These are phyloP conservation scores for Nicotiana otophora DNA, from an alignment of 257 asterid species.

Conservation along the genomic window DNA sequence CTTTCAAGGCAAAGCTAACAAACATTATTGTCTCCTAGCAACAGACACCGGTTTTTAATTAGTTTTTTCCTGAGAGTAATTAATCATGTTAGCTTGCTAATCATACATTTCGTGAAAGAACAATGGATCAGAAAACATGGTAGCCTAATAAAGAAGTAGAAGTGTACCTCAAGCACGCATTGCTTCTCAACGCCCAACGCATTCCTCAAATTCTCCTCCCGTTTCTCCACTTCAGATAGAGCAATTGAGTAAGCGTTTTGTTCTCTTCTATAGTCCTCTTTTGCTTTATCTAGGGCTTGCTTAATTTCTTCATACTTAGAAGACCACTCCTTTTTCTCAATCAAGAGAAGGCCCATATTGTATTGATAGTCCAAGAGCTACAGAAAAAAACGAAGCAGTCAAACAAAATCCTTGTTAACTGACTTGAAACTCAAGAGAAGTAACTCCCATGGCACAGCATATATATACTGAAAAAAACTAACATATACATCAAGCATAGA, in stretches of 20 bases:
- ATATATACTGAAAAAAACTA: neutral
- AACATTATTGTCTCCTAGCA: too few species aligned
- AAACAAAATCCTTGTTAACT: neutral
- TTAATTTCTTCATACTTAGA: conserved; percentile 60
- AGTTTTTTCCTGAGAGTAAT: neutral
- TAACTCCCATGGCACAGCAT: neutral
- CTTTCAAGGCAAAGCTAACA: too few species aligned
- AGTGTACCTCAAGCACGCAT: conserved; percentile 78
- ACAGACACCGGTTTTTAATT: neutral
- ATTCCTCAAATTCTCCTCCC: conserved; percentile 84
- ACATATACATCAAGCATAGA: neutral
- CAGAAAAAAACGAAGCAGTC: conserved; percentile 18
- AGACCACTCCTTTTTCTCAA: conserved; percentile 96
- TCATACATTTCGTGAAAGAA: conserved; percentile 12
- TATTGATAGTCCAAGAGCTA: conserved; percentile 95
- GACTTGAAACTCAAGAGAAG: neutral
- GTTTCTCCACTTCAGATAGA: conserved; percentile 76
- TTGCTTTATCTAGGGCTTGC: conserved; percentile 51
- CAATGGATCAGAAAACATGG: conserved; percentile 8
- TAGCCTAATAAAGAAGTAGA: conserved; percentile 6
- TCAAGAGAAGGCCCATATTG: conserved; percentile 92
- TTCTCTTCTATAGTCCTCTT: conserved; percentile 65
- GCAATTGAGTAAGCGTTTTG: conserved; percentile 54
- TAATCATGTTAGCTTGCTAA: neutral
- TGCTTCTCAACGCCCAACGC: conserved; percentile 94